Conservation (phyloP, 805 yeast species). For the Ogataea trehaloabstinens region DNA sequence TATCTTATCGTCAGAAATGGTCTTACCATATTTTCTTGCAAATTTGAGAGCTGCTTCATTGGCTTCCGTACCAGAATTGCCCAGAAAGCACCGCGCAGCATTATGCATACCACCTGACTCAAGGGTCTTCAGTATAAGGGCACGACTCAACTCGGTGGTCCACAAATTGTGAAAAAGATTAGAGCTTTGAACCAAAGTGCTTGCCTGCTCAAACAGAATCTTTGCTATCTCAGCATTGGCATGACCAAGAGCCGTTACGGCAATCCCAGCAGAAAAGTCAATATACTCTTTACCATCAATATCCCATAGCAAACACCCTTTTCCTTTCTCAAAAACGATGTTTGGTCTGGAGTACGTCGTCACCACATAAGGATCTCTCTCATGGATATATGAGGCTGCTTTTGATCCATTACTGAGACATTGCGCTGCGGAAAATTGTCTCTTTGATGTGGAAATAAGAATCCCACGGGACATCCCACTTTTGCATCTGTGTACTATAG, state of each 20-base stretch:
- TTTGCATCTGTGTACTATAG: too few species aligned
- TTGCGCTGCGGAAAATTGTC: conserved; percentile 6
- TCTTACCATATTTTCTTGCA: conserved; percentile 76
- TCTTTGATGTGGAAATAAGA: conserved; percentile 6
- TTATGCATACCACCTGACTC: conserved; percentile 74
- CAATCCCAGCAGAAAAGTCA: conserved; percentile 95
- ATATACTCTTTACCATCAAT: conserved; percentile 72
- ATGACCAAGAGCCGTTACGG: conserved; percentile 95
- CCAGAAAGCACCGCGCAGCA: conserved; percentile 70
- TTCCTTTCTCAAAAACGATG: conserved; percentile 73
- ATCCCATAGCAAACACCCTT: conserved; percentile 81
- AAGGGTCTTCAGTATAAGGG: conserved; percentile 66
- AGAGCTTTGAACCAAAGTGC: conserved; percentile 74
- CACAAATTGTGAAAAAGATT: conserved; percentile 83
- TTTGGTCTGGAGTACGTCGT: conserved; percentile 81
- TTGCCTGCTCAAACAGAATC: conserved; percentile 69
- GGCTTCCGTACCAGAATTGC: conserved; percentile 61
- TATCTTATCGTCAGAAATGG: conserved; percentile 50
- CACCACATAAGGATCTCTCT: conserved; percentile 55
- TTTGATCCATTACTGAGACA: conserved; percentile 18
- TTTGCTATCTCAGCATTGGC: conserved; percentile 71
- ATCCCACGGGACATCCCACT: too few species aligned
- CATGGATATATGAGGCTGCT: conserved; percentile 39
- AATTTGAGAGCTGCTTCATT: conserved; percentile 60
- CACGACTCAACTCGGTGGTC: conserved; percentile 75